These are phyloP conservation scores for Retiboletus flavoniger DNA, from an alignment of 1,284 basidiomycete species.

Conservation along the genomic window DNA sequence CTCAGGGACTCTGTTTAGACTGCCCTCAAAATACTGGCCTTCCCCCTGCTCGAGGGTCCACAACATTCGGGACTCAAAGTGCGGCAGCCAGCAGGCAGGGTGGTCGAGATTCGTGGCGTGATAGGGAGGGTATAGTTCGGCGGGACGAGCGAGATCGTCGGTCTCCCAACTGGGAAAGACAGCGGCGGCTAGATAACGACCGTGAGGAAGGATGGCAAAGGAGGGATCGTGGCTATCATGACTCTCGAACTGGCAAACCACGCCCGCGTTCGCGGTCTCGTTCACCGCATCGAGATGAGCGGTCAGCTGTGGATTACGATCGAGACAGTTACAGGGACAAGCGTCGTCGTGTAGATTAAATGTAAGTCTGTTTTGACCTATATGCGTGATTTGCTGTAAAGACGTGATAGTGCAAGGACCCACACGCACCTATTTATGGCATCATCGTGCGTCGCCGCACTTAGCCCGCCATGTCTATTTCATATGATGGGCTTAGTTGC, in stretches of 20 bases:
- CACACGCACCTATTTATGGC: not conserved
- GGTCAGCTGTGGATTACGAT: slow-evolving; percentile 41
- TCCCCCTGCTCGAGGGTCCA: slow-evolving; percentile 37
- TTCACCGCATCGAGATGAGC: slow-evolving; percentile 35
- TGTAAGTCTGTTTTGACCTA: slow-evolving; percentile 14
- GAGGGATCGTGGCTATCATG: slow-evolving; percentile 26
- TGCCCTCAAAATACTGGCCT: slow-evolving; percentile 70
- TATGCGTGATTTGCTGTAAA: slow-evolving; percentile 5
- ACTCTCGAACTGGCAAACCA: slow-evolving; percentile 21
- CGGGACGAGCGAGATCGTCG: slow-evolving; percentile 25
- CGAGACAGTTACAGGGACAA: slow-evolving; percentile 38
- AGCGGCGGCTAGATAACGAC: slow-evolving; percentile 28
- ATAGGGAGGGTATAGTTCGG: slow-evolving; percentile 32
- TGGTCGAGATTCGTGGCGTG: slow-evolving; percentile 44
- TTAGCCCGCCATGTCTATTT: not conserved
- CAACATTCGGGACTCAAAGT: slow-evolving; percentile 50
- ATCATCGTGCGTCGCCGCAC: slow-evolving; percentile 8
- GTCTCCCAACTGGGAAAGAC: slow-evolving; percentile 27
- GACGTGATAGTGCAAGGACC: not conserved
- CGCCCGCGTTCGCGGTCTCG: slow-evolving; percentile 37
- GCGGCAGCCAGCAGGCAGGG: slow-evolving; percentile 44
- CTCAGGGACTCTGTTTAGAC: slow-evolving; percentile 42
- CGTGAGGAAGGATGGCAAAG: slow-evolving; percentile 24
- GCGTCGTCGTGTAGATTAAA: slow-evolving; percentile 39
- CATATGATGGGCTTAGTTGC: not conserved